phyloP scores from a whole-genome alignment of 306 rosid species.

The Cucurbita moschata region DNA sequence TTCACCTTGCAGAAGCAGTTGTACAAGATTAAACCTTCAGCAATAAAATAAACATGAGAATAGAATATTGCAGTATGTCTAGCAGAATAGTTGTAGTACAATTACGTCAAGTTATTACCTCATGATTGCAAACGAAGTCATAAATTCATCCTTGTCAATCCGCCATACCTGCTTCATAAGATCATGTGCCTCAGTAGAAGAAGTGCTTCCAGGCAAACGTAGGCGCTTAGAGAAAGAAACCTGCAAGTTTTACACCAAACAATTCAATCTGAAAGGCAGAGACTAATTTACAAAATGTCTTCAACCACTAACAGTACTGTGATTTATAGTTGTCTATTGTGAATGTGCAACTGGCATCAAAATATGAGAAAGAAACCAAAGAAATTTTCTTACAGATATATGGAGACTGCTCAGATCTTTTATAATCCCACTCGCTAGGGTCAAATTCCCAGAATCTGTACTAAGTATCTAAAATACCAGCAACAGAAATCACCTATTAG shows the following conservation, averaged over 20 bases:
- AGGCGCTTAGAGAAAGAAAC: slow-evolving; percentile 72
- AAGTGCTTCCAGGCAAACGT: slow-evolving; percentile 49
- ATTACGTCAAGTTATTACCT: slow-evolving; percentile 30
- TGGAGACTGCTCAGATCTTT: slow-evolving; percentile 45
- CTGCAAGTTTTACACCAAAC: slow-evolving; percentile 24
- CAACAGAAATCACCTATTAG: background rate
- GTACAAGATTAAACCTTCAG: slow-evolving; percentile 73
- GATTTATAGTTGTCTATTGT: background rate
- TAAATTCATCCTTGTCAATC: slow-evolving; percentile 64
- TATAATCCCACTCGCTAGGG: slow-evolving; percentile 66
- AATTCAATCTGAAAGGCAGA: background rate
- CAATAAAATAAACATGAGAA: slow-evolving; percentile 19
- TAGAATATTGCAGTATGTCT: slow-evolving; percentile 3
- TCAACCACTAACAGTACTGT: background rate
- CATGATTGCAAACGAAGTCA: slow-evolving; percentile 73
- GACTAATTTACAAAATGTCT: background rate
- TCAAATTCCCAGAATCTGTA: slow-evolving; percentile 42
- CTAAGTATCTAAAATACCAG: slow-evolving; percentile 51
- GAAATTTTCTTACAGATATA: slow-evolving; percentile 44
- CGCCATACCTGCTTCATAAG: slow-evolving; percentile 68
- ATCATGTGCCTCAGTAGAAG: slow-evolving; percentile 36
- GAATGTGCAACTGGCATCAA: background rate
- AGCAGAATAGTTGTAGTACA: background rate
- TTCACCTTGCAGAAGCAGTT: slow-evolving; percentile 53
- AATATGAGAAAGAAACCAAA: slow-evolving; percentile 6